phyloP scores from a whole-genome alignment of 2,329 filamentous ascomycete species.

The Alternaria arbusti region DNA sequence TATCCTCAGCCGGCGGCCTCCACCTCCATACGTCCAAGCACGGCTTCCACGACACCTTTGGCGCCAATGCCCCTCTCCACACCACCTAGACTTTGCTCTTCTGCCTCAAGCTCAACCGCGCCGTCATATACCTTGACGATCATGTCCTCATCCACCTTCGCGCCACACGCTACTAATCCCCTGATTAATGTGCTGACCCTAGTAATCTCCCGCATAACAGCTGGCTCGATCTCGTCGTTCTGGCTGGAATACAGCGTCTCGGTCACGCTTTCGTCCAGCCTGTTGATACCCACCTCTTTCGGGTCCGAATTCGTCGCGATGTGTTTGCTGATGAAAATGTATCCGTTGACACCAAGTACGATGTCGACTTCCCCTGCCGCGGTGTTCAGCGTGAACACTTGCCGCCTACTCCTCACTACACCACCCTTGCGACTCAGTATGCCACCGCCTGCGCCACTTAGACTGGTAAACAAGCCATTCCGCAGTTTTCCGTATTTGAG shows the following conservation, averaged over 20 bases:
- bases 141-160: slow-evolving; percentile 88
- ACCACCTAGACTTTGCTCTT: slow-evolving; percentile 64
- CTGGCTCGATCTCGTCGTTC: slow-evolving; percentile 81
- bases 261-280: slow-evolving; percentile 85
- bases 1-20: slow-evolving; percentile 28
- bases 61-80: slow-evolving; percentile 39
- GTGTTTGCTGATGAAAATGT: slow-evolving; percentile 93
- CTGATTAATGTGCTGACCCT: slow-evolving; percentile 81
- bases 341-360: slow-evolving; percentile 92
- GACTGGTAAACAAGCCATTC: slow-evolving; percentile 87
- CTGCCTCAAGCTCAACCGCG: slow-evolving; percentile 74
- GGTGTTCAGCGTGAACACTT: slow-evolving; percentile 78
- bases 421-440: slow-evolving; percentile 62
- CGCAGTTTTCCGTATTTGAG: slow-evolving; percentile 94
- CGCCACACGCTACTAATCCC: slow-evolving; percentile 79
- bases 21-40: slow-evolving; percentile 36
- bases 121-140: slow-evolving; percentile 83
- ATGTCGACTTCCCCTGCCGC: slow-evolving; percentile 77
- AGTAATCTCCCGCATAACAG: slow-evolving; percentile 86
- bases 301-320: slow-evolving; percentile 64
- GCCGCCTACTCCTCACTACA: slow-evolving; percentile 81
- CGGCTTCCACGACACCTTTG: slow-evolving; percentile 40
- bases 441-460: slow-evolving; percentile 77
- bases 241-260: slow-evolving; percentile 91
- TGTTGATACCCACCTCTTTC: slow-evolving; percentile 71